phyloP scores from a whole-genome alignment of 139 green algal genomes.

The Monoraphidium neglectum region DNA sequence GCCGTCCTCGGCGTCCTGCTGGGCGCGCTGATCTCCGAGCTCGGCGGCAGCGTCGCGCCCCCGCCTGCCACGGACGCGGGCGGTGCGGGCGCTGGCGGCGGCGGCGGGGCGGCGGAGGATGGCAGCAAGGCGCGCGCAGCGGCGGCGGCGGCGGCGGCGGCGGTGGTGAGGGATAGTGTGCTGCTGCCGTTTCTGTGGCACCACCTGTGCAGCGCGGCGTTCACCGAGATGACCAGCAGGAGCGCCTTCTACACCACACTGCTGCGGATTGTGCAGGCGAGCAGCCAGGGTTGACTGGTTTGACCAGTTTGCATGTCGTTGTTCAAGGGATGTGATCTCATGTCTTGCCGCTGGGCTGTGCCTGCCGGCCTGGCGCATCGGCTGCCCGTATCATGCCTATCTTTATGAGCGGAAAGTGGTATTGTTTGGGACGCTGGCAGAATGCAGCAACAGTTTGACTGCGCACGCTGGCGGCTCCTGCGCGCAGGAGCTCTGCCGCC shows the following conservation, averaged over 20 bases:
- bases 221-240: conserved; percentile 63
- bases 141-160: conserved; percentile 22
- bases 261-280: conserved; percentile 33
- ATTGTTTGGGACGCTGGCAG: no score
- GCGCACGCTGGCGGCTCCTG: no score
- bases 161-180: neutral
- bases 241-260: conserved; percentile 53
- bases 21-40: conserved; percentile 26
- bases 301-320: no score
- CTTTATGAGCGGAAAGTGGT: no score
- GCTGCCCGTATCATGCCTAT: no score
- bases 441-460: no score
- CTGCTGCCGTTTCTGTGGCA: conserved; percentile 49
- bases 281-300: no score
- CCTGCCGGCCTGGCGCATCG: no score
- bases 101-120: neutral
- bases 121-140: neutral
- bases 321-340: no score
- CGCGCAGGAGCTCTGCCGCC: conserved; percentile 39
- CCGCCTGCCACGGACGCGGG: neutral
- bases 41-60: conserved; percentile 8
- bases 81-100: neutral
- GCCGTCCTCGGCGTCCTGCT: conserved; percentile 46
- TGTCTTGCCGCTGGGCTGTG: no score
- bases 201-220: conserved; percentile 55